Base-by-base conservation (phyloP, 2,329 filamentous ascomycete species). In the Aspergillus sp. region DNA sequence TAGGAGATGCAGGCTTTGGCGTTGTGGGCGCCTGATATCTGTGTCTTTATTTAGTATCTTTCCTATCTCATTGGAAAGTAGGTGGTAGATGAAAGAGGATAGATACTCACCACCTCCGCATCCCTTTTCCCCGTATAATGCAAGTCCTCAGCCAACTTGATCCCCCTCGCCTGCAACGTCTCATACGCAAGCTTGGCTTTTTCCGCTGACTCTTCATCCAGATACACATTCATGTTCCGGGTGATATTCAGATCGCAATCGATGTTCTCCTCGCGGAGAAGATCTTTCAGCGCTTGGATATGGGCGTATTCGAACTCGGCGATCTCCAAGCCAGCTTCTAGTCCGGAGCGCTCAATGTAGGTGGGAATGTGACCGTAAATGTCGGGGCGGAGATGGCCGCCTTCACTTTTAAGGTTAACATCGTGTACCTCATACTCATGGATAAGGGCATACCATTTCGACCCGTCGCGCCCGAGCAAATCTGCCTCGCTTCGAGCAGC, bases 191-290 rank as follows among this genome's bases (percentile, higher is more conserved):
- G 55, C 50, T 67, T 69, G 13, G 66, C 70, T 50, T 67, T 69
- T 57, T 69, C 68, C 5, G 71, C 76, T 28, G 68, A 66, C 4
- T 75, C 70, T 32, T 71, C 66, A 43, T 79, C 74, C 13, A 74
- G 66, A 65, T 74, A 78, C 5, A 79, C 77, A 62, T 80, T 79
- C 54, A 79, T 70, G n/a, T 73, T 74, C 23, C 79, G 68, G 1
- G 79, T 76, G 13, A 81, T 61, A 4, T 71, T 74, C 25, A 80
- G 76, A 59, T 82, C 79, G 61, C 79, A 81, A 39, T 80, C 79
- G 43, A 81, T 80, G 3, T 72, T 67, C 63, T 81, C 80, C 54
- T 74, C 70, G 41, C 72, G 70, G 15, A 81, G 68, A 3, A 79
- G 60, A 15, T 77, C 69, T 59, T 80, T 80, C 45, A 82, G 58